These are phyloP conservation scores for Leishmania guyanensis DNA, from an alignment of 208 protist species.

Conservation along the genomic window DNA sequence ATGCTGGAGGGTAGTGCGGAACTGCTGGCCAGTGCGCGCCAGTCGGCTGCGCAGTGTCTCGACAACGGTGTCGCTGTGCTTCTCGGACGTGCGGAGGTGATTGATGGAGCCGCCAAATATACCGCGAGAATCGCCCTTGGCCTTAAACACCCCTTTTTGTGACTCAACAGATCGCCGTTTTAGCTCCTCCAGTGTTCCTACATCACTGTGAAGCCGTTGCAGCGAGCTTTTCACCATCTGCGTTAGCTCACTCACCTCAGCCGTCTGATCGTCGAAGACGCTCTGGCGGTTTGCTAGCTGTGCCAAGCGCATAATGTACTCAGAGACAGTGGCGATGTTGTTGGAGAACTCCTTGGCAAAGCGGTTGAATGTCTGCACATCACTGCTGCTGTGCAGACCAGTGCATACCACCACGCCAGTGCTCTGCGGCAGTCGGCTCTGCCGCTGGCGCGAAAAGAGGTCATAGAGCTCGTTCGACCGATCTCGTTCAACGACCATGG, in stretches of 20 bases:
- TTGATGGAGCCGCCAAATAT: constrained; percentile 16
- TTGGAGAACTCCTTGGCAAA: constrained; percentile 80
- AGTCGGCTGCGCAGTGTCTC: constrained; percentile 77
- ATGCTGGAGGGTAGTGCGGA: constrained; percentile 80
- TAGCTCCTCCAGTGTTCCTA: constrained; percentile 76
- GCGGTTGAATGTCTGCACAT: constrained; percentile 81
- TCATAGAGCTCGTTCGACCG: constrained; percentile 55
- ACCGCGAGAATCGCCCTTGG: constrained; percentile 5
- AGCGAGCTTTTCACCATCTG: constrained; percentile 81
- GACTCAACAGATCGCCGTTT: constrained; percentile 62
- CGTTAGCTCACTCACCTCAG: constrained; percentile 76
- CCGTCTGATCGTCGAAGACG: constrained; percentile 90
- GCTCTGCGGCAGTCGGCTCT: constrained; percentile 6
- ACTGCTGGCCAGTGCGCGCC: constrained; percentile 75
- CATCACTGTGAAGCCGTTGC: constrained; percentile 78
- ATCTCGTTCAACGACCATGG: constrained; percentile 48
- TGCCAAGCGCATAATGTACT: constrained; percentile 81
- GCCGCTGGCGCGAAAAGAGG: constrained; percentile 33
- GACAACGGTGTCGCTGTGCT: constrained; percentile 71
- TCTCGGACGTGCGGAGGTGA: constrained; percentile 34
- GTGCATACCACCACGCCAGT: constrained; percentile 6
- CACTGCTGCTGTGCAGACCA: constrained; percentile 61
- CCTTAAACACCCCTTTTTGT: constrained; percentile 35
- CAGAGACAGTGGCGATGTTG: constrained; percentile 79
- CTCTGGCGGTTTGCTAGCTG: constrained; percentile 79